Percentiles rank a stretch among this genome's conserved stretches.
phyloP scores from a whole-genome alignment of 1,139 yeast species.

The Taphrina communis region DNA sequence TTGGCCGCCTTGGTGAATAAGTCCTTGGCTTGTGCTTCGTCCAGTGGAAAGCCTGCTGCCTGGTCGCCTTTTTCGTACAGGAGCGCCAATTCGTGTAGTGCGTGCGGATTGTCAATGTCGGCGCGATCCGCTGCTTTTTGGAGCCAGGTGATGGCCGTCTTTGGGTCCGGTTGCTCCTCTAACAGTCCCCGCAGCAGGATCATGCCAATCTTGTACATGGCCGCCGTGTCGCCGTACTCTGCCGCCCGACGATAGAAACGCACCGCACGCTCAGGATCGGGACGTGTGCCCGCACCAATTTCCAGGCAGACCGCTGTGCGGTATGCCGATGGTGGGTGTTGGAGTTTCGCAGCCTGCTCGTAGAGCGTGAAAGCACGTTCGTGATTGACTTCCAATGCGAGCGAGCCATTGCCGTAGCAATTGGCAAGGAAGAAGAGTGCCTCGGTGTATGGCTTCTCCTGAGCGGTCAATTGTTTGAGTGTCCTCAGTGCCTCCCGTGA shows the following conservation, averaged over 20 bases:
- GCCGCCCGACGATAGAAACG: slow-evolving; percentile 66
- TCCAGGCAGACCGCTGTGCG: slow-evolving; percentile 73
- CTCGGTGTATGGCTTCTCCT: slow-evolving; percentile 48
- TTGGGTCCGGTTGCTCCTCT: slow-evolving; percentile 56
- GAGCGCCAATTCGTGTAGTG: slow-evolving; percentile 70
- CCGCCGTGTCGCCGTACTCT: slow-evolving; percentile 60
- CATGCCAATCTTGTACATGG: slow-evolving; percentile 75
- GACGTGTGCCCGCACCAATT: slow-evolving; percentile 64
- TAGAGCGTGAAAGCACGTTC: slow-evolving; percentile 66
- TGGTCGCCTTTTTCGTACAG: slow-evolving; percentile 68
- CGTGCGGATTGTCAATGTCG: slow-evolving; percentile 58
- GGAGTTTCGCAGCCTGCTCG: slow-evolving; percentile 61
- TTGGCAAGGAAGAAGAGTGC: slow-evolving; percentile 67
- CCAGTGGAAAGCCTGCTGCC: slow-evolving; percentile 46
- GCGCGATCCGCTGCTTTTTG: slow-evolving; percentile 60
- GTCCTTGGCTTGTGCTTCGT: slow-evolving; percentile 59
- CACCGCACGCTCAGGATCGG: slow-evolving; percentile 58
- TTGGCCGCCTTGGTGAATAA: slow-evolving; percentile 79
- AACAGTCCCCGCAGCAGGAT: slow-evolving; percentile 62
- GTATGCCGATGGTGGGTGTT: slow-evolving; percentile 66
- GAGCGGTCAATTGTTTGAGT: slow-evolving; percentile 58
- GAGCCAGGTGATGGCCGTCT: slow-evolving; percentile 63
- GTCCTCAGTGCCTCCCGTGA: slow-evolving; percentile 64
- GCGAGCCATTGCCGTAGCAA: slow-evolving; percentile 63
- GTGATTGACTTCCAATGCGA: slow-evolving; percentile 63